A percentile compares a stretch with the other conserved stretches of the same genome.
phyloP scores from a whole-genome alignment of 2,329 filamentous ascomycete genomes.

The Plenodomus tracheiphilus region DNA sequence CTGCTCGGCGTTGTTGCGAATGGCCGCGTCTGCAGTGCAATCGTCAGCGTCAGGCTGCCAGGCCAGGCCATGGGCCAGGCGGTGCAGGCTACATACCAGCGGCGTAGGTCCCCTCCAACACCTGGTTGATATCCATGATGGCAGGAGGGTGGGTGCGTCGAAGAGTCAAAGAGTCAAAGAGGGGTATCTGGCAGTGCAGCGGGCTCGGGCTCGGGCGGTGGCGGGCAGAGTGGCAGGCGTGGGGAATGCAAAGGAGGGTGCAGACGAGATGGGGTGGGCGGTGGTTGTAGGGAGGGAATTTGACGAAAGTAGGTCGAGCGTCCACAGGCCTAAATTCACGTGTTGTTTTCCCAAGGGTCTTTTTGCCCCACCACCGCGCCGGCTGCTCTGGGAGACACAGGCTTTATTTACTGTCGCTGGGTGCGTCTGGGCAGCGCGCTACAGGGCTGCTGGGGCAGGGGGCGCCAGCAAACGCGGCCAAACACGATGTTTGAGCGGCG shows the following conservation, averaged over 20 bases:
- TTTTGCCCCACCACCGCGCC: conserved; percentile 33
- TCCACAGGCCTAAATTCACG: conserved; percentile 43
- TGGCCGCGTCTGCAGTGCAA: conserved; percentile 72
- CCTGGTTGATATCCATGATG: conserved; percentile 96
- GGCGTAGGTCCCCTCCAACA: conserved; percentile 95
- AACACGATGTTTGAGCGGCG: not conserved
- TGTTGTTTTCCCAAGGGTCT: conserved; percentile 36
- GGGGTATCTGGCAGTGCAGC: conserved; percentile 24
- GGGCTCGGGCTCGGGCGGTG: conserved; percentile 19
- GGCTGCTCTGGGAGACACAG: not conserved
- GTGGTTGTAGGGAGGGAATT: conserved; percentile 37
- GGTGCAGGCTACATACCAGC: conserved; percentile 66
- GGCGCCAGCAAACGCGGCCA: too few species aligned
- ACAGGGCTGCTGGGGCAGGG: too few species aligned
- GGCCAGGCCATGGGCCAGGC: conserved; percentile 10
- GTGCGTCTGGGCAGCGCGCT: too few species aligned
- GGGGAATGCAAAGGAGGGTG: conserved; percentile 19
- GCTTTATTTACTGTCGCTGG: not conserved
- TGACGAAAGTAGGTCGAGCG: conserved; percentile 43
- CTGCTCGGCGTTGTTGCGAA: conserved; percentile 89
- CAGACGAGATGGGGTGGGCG: conserved; percentile 40
- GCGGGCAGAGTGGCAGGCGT: conserved; percentile 13
- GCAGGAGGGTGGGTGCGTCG: conserved; percentile 35
- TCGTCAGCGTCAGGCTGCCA: conserved; percentile 40
- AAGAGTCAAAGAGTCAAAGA: conserved; percentile 24